Evolutionary conservation across 2,329 filamentous ascomycete genomes (phyloP).

Genomic region (Alternaria sp.): DNA sequence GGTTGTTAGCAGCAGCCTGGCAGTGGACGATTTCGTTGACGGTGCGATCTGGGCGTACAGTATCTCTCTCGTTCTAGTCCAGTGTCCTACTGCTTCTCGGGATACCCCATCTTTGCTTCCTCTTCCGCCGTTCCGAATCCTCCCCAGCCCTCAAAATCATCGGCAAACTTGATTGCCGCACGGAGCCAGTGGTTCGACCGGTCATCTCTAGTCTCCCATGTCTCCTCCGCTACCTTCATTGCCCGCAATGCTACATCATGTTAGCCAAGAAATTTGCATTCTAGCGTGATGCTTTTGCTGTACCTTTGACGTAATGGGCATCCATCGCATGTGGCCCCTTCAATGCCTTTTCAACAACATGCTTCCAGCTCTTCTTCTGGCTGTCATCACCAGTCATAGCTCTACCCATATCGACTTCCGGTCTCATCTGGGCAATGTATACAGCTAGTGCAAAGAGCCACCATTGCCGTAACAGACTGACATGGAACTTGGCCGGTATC

Average conservation of each 20-base stretch:
- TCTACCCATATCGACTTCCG: conserved; percentile 71
- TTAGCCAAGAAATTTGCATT: conserved; percentile 19
- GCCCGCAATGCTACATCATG: conserved; percentile 68
- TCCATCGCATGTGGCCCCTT: conserved; percentile 73
- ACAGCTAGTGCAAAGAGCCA: conserved; percentile 82
- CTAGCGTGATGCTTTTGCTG: neutral
- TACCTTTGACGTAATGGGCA: conserved; percentile 85
- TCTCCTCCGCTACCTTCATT: conserved; percentile 75
- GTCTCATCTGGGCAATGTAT: conserved; percentile 79
- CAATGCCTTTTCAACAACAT: conserved; percentile 75
- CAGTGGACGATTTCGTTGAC: neutral
- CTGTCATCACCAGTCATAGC: conserved; percentile 66
- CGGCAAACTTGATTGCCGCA: conserved; percentile 74
- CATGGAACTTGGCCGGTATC: conserved; percentile 75
- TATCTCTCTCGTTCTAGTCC: neutral
- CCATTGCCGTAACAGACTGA: conserved; percentile 82
- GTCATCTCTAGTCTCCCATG: conserved; percentile 69
- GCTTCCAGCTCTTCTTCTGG: conserved; percentile 76
- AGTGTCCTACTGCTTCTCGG: conserved; percentile 18
- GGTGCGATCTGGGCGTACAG: neutral
- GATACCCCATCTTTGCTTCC: conserved; percentile 37
- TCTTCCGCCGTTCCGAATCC: conserved; percentile 52
- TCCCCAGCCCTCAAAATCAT: conserved; percentile 76
- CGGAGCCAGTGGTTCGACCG: conserved; percentile 70
- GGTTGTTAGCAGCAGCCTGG: neutral